Base-by-base conservation (phyloP, 2,329 filamentous ascomycete genomes). In the Claviceps lovelessii region DNA sequence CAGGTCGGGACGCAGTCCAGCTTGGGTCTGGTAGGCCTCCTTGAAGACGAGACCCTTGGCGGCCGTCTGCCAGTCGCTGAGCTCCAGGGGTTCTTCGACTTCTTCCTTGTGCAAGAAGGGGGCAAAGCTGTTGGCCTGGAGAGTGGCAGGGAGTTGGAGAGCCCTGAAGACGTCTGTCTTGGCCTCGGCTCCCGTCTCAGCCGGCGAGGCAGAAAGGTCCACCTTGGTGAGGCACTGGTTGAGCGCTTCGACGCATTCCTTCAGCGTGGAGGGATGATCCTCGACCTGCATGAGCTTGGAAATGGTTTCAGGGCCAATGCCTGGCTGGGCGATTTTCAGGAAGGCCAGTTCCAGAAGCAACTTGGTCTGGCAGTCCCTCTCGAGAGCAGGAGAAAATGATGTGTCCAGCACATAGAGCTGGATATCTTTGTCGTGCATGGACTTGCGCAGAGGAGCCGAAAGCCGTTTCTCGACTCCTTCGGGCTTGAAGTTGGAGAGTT, bases 11-110 rank as follows among this genome's bases (percentile, higher is more conserved):
- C 93, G 87, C 45, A 98, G 81, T 53, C 74, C 74, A 59, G 76
- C 76, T 64, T 81, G 75, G 29, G 89, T 90, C 58, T 80, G 84
- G 66, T 90, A 97, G 0, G 89, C 91, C 72, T 98, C 93, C 76
- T 94, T 95, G 80, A 98, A 98, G 5, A 81, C 81, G 56, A 98
- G 77, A 50, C 85, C 87, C 76, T 94, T 93, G 58, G 91, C 93
- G 52, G 84, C 88, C 49, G 84, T 78, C 70, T 90, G 80, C 88
- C 90, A 95, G 68, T 85, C 79, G 62, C 80, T 80, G 57, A 95
- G 79, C 60, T 71, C 65, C 3, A 84, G 70, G 4, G 78, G 77
- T 29, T 84, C 76, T 68, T 94, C 89, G 0, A 71, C 61, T 63
- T 94, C 88, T 46, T 79, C 74, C 72, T 91, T 94, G 61, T 88